phyloP scores from a whole-genome alignment of 179 eudicot species.

The Actinidia chinensis region DNA sequence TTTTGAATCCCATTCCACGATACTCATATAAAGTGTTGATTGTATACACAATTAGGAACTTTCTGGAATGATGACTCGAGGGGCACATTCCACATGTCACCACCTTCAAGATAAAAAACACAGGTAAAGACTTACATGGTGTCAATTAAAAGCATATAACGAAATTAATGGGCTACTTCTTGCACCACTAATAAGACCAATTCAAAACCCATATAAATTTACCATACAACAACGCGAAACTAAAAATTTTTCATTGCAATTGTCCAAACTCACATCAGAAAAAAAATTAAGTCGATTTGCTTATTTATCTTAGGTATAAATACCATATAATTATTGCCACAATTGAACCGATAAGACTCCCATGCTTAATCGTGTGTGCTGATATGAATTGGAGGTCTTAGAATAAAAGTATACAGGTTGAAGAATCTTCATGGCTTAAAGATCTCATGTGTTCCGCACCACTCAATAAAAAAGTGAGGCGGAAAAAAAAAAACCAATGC shows the following conservation, averaged over 20 bases:
- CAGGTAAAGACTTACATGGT: background rate
- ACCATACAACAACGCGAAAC: background rate
- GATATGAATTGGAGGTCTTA: too few relatives aligned
- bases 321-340: background rate
- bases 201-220: background rate
- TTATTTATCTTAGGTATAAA: background rate
- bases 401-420: too few relatives aligned
- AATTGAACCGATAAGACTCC: too few relatives aligned
- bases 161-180: background rate
- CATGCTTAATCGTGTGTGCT: too few relatives aligned
- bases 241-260: slow-evolving; percentile 1
- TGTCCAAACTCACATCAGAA: background rate
- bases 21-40: slow-evolving; percentile 88
- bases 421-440: background rate
- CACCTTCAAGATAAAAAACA: slow-evolving; percentile 47
- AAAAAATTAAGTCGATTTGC: background rate
- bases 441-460: background rate
- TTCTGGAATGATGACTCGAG: slow-evolving; percentile 86
- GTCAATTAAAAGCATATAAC: background rate
- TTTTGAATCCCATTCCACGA: slow-evolving; percentile 88
- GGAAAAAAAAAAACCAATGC: background rate
- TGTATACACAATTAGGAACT: slow-evolving; percentile 89
- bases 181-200: background rate
- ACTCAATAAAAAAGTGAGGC: background rate
- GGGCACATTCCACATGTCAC: slow-evolving; percentile 96